phyloP scores from a whole-genome alignment of 2,329 filamentous ascomycete species.

The Exophiala phaeomuriformis region DNA sequence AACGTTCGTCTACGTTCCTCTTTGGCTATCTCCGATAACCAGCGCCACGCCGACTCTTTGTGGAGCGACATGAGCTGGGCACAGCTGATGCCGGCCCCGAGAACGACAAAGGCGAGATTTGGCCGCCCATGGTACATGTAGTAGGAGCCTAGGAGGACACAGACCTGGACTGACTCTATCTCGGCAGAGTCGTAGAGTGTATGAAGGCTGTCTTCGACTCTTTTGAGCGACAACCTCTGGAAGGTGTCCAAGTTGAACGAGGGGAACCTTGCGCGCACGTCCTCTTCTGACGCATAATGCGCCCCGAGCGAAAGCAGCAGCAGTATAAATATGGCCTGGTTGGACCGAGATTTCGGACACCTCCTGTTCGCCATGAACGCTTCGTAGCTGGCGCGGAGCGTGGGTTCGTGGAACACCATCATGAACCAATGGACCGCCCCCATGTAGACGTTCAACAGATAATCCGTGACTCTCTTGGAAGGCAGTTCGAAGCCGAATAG shows the following conservation, averaged over 20 bases:
- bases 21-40: slow-evolving; percentile 14
- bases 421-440: slow-evolving; percentile 42
- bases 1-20: slow-evolving; percentile 15
- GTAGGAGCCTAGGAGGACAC: slow-evolving; percentile 13
- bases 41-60: slow-evolving; percentile 16
- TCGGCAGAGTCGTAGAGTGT: slow-evolving; percentile 40
- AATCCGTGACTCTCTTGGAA: slow-evolving; percentile 27
- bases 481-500: slow-evolving; percentile 32
- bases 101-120: slow-evolving; percentile 14
- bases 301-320: slow-evolving; percentile 36
- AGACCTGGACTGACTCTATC: slow-evolving; percentile 17
- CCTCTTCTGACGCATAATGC: slow-evolving; percentile 33
- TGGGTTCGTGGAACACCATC: slow-evolving; percentile 39
- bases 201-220: slow-evolving; percentile 34
- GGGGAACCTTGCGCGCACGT: slow-evolving; percentile 18
- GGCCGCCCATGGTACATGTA: slow-evolving; percentile 18
- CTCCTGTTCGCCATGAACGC: slow-evolving; percentile 32
- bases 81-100: slow-evolving; percentile 13
- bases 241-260: slow-evolving; percentile 20
- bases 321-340: slow-evolving; percentile 35
- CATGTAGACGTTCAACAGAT: slow-evolving; percentile 38
- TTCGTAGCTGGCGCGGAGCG: slow-evolving; percentile 33
- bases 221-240: slow-evolving; percentile 13
- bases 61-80: slow-evolving; percentile 15
- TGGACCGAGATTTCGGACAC: slow-evolving; percentile 32